Evolutionary conservation across 169 alveolate genomes (phyloP), one percentile per base, ranked within the genome.

Genomic region (Plasmodium gaboni): DNA sequence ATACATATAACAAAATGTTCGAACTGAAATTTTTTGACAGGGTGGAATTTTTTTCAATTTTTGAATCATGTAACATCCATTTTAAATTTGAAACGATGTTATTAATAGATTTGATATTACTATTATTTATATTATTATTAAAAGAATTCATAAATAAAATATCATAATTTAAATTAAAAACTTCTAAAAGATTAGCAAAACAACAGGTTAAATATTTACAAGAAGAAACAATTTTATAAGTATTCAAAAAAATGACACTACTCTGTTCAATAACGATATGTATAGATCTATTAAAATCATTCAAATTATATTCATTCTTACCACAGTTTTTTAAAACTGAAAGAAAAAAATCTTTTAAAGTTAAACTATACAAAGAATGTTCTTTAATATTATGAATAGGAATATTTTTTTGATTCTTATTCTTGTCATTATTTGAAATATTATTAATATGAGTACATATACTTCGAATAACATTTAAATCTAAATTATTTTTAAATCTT

Each of bases 1-100:
- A 72, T 8, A 86, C 60, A 71, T 70, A 86, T 22, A 72, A 32
- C 7, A 86, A 60, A 32, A 86, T 26, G 44, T 86, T 72, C 1
- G 92, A 50, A 64, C 87, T 48, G 10, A 86, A 70, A 0, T 2
- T 57, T 70, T 69, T 67, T 42, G 92, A 86, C 26, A 69, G 3
- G 6, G 59, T 70, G 22, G 70, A 70, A 46, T 86, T 67, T 67
- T 86, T 86, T 32, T 69, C 92, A 28, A 86, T 65, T 67, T 86
- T 86, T 8, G 92, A 86, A 86, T 86, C 92, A 22, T 86, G 92
- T 2, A 67, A 59, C 87, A 86, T 71, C 92, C 86, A 86, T 61
- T 86, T 86, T 19, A 86, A 70, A n/a, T 59, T 86, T 1, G 87
- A 22, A 26, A 86, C 50, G 51, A 86, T 22, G 5, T 44, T 38